These are phyloP conservation scores for Euptelea pleiosperma DNA, from an alignment of 164 flowering plant species.

Conservation along the genomic window DNA sequence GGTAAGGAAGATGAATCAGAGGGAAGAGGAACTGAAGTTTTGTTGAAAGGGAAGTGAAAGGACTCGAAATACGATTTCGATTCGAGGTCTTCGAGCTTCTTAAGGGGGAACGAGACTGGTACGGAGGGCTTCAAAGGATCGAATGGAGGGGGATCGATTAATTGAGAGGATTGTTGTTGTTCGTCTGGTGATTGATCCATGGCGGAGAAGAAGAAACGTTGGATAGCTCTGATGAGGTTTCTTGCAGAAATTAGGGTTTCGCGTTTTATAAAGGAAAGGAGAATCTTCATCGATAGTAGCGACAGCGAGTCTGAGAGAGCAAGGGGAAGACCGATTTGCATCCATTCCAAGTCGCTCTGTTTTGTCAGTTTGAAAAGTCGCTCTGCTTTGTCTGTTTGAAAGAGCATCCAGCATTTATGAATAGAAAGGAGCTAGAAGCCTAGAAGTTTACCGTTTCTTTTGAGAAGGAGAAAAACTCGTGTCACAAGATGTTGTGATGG, in stretches of 20 bases:
- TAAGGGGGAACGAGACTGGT: conserved; percentile 77
- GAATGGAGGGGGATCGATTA: conserved; percentile 39
- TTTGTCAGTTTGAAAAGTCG: too few relatives aligned
- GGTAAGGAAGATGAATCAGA: conserved; percentile 27
- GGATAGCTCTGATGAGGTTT: conserved; percentile 22
- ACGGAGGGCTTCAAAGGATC: conserved; percentile 54
- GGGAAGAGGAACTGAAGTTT: conserved; percentile 43
- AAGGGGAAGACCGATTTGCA: too few relatives aligned
- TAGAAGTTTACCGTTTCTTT: too few relatives aligned
- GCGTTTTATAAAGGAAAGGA: conserved; percentile 14
- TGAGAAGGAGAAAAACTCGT: too few relatives aligned
- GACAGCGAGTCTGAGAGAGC: too few relatives aligned
- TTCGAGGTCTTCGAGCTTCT: conserved; percentile 57
- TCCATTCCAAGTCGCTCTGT: too few relatives aligned
- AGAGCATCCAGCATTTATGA: too few relatives aligned
- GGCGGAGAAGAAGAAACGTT: conserved; percentile 9
- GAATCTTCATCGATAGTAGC: neutral
- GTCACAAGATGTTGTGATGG: too few relatives aligned
- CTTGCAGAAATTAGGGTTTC: conserved; percentile 22
- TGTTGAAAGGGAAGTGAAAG: conserved; percentile 82
- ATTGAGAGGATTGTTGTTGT: neutral
- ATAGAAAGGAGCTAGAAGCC: too few relatives aligned
- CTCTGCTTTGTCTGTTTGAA: too few relatives aligned
- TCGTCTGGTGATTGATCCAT: conserved; percentile 10
- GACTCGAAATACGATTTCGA: conserved; percentile 73